These are phyloP conservation scores for Sordariomycetes sp. DNA, from an alignment of 2,329 filamentous ascomycete species.

Conservation along the genomic window DNA sequence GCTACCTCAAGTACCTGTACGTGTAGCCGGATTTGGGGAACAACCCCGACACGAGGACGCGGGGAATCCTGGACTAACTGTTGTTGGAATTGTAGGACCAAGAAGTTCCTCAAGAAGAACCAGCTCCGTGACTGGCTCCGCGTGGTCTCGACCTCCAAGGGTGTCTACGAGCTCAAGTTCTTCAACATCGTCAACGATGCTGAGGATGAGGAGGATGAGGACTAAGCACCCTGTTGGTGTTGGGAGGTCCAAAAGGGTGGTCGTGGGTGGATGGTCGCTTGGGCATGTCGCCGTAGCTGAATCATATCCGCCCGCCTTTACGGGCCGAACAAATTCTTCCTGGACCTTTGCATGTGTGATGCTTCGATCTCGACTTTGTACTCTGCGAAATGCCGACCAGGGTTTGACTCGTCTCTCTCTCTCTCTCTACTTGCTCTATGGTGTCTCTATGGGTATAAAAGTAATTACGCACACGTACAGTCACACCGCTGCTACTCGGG, in stretches of 20 bases:
- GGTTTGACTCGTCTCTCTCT: not conserved
- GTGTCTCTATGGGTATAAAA: not conserved
- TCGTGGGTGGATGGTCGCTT: conserved; percentile 1
- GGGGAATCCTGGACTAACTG: not conserved
- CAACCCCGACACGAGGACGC: not conserved
- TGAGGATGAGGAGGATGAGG: conserved; percentile 95
- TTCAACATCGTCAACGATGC: conserved; percentile 99
- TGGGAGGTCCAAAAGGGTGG: not conserved
- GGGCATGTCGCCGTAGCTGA: not conserved
- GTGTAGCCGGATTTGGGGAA: conserved; percentile 22
- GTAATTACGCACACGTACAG: not conserved
- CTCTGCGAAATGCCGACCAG: not conserved
- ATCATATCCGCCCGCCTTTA: conserved; percentile 1
- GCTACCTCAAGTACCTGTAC: conserved; percentile 99
- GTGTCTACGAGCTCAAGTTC: conserved; percentile 99
- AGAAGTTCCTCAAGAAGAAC: conserved; percentile 99
- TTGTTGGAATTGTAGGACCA: conserved; percentile 56
- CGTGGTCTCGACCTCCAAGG: conserved; percentile 94
- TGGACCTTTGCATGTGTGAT: not conserved
- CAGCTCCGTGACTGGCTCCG: conserved; percentile 99
- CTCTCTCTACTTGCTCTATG: not conserved
- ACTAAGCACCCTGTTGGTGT: conserved; percentile 53
- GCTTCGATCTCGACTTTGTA: not conserved
- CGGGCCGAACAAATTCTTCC: not conserved
- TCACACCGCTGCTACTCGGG: conserved; percentile 21